Conservation (phyloP, 768 basidiomycete genomes). For the Termitomyces sp. region DNA sequence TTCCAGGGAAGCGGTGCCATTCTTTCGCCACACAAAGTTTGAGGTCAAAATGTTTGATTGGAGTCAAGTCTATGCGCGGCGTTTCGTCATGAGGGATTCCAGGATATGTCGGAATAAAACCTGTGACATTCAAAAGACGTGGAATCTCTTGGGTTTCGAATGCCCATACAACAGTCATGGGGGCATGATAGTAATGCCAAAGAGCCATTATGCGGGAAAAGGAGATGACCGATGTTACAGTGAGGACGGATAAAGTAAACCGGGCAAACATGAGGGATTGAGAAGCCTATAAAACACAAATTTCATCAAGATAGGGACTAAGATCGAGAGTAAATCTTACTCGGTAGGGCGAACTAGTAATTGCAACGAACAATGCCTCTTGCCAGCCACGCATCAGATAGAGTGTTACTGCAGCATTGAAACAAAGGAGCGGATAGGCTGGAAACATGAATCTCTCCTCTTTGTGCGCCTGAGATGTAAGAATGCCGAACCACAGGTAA, state of each 20-base stretch:
- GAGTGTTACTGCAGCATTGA: constrained; percentile 88
- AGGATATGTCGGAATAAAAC: constrained; percentile 46
- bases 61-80: constrained; percentile 58
- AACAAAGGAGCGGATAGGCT: constrained; percentile 83
- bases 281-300: constrained; percentile 54
- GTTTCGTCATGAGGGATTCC: constrained; percentile 33
- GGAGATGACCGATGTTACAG: constrained; percentile 65
- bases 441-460: constrained; percentile 99
- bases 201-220: constrained; percentile 76
- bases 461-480: constrained; percentile 86
- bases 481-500: constrained; percentile 84
- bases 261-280: constrained; percentile 67
- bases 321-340: constrained; percentile 37
- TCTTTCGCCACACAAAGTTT: constrained; percentile 88
- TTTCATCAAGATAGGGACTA: not conserved
- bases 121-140: constrained; percentile 67
- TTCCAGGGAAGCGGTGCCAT: constrained; percentile 93
- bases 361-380: constrained; percentile 65
- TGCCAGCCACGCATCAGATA: constrained; percentile 86
- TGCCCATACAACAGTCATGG: constrained; percentile 60
- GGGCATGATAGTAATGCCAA: constrained; percentile 88
- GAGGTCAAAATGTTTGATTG: constrained; percentile 63
- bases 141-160: constrained; percentile 81
- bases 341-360: constrained; percentile 81
- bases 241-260: constrained; percentile 66